These are phyloP conservation scores for Monosporascus sp. DNA, from an alignment of 2,329 filamentous ascomycete genomes.

Conservation along the genomic window DNA sequence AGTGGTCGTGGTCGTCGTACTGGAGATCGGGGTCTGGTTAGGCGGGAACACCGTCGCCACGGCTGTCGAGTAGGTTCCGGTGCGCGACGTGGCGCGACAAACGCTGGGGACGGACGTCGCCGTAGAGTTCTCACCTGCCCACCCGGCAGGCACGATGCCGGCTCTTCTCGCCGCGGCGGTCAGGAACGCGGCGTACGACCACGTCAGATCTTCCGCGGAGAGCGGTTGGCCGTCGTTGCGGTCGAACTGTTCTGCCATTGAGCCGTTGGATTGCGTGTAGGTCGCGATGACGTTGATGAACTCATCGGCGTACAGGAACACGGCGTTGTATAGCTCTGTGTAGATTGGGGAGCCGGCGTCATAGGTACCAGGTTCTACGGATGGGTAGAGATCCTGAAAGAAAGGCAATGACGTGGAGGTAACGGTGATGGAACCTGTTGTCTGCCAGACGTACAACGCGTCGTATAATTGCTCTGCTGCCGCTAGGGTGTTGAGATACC, in stretches of 20 bases:
- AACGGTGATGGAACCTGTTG: constrained; percentile 57
- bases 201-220: constrained; percentile 57
- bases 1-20: constrained; percentile 11
- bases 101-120: constrained; percentile 42
- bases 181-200: constrained; percentile 46
- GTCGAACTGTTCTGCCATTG: constrained; percentile 62
- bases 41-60: constrained; percentile 45
- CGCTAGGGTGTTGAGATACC: constrained; percentile 72
- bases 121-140: constrained; percentile 37
- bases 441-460: constrained; percentile 66
- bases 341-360: constrained; percentile 41
- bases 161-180: constrained; percentile 55
- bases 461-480: constrained; percentile 78
- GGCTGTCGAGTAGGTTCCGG: constrained; percentile 47
- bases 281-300: constrained; percentile 58
- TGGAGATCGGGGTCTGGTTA: constrained; percentile 39
- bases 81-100: constrained; percentile 42
- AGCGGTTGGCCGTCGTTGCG: constrained; percentile 47
- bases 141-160: constrained; percentile 50
- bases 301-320: constrained; percentile 52
- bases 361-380: constrained; percentile 59
- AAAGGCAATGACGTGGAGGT: constrained; percentile 62
- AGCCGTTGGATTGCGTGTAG: constrained; percentile 59
- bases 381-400: constrained; percentile 61
- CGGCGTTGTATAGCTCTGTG: constrained; percentile 50